Base-by-base conservation (phyloP, 805 yeast genomes). In the Pichia rugopelliculosa region DNA sequence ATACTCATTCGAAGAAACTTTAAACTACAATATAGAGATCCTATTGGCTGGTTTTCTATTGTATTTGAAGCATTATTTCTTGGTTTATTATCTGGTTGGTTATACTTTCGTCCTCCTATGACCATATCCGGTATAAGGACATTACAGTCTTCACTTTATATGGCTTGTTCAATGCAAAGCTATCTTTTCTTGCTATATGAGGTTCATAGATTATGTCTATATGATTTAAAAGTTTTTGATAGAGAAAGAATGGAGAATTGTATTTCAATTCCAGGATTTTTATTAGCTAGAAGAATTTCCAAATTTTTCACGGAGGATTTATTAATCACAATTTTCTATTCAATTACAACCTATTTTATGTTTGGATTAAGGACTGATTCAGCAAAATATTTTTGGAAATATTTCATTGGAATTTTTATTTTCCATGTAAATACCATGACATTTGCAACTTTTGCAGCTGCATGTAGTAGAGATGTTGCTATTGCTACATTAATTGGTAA, bases 11-110 rank as follows among this genome's bases (percentile, higher is more conserved):
- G 67, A 39, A 65, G 86, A 47, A 72, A 75, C 18, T 52, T 73
- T n/a, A 55, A 69, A 21, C 56, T 78, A 8, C 75, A 79, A 24
- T 46, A 59, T 4, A 66, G 84, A 51, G 86, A 82, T 59, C 72
- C 74, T 13, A 62, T 74, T 44, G 79, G 82, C 0, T 59, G 72
- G 67, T 66, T 56, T 36, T 67, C 75, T 0, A 55, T 75, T 26
- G 50, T 70, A 15, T 59, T 70, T 15, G 76, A 75, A 23, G 60
- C 73, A 0, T 45, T 76, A 0, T 53, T 81, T 6, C 65, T 85
- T 52, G 84, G 88, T 0, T 58, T 79, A 2, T 66, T 80, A n/a
- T 66, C 76, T 38, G 96, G 96, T 0, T 85, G 93, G 89, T 73
- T 87, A 38, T 87, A 82, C 57, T 82, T 65, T 59, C 76, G 76